Evolutionary conservation across 73 alveolate species (phyloP).

Genomic region (Paramecium sonneborni): DNA sequence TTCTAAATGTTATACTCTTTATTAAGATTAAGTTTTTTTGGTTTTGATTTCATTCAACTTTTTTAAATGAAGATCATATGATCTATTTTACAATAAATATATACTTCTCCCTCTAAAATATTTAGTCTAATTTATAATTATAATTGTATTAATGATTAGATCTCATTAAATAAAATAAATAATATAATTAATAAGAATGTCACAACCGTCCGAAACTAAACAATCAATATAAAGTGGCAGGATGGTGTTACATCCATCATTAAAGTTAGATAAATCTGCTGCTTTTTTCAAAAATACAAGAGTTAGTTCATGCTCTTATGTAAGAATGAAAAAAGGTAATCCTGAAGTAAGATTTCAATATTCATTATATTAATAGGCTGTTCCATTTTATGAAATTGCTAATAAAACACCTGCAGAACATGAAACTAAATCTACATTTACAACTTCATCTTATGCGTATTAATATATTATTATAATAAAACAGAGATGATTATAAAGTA

Average conservation of each 20-base stretch:
- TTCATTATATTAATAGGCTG: slow-evolving; percentile 6
- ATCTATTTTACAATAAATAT: not conserved
- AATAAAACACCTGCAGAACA: slow-evolving; percentile 59
- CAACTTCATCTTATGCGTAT: slow-evolving; percentile 33
- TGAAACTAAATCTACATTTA: slow-evolving; percentile 14
- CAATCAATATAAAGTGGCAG: slow-evolving; percentile 35
- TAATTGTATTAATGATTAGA: slow-evolving; percentile 49
- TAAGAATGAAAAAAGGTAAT: slow-evolving; percentile 55
- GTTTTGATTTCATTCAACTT: slow-evolving; percentile 14
- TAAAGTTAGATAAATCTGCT: slow-evolving; percentile 59
- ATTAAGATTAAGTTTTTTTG: slow-evolving; percentile 2
- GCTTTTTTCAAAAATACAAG: slow-evolving; percentile 66
- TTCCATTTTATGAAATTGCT: slow-evolving; percentile 64
- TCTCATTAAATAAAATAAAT: slow-evolving; percentile 33
- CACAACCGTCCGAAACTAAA: slow-evolving; percentile 51
- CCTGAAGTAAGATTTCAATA: not conserved
- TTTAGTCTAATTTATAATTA: slow-evolving; percentile 43
- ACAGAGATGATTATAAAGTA: slow-evolving; percentile 62
- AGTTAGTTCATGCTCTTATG: slow-evolving; percentile 66
- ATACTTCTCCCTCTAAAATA: slow-evolving; percentile 48
- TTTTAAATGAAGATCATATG: slow-evolving; percentile 30
- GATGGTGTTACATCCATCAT: slow-evolving; percentile 31
- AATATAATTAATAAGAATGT: slow-evolving; percentile 38
- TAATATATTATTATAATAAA: not conserved
- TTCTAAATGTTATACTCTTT: slow-evolving; percentile 5